Conservation (phyloP, 2,329 filamentous ascomycete genomes). For the Geosmithia putterillii region DNA sequence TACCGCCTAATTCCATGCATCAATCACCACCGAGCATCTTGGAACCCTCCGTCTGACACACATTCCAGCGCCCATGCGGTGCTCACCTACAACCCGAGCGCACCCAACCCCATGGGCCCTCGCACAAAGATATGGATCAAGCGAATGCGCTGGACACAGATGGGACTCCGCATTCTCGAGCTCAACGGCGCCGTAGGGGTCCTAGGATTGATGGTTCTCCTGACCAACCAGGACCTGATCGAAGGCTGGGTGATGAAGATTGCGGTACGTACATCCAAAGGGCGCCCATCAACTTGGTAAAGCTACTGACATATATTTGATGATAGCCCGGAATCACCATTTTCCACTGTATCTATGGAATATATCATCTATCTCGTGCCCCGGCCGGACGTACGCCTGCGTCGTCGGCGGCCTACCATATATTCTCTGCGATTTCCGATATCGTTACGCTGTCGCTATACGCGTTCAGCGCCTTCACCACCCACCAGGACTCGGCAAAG, state of each 20-base stretch:
- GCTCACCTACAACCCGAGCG: conserved; percentile 46
- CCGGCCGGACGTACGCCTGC: conserved; percentile 60
- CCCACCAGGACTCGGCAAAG: conserved; percentile 24
- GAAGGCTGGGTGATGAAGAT: conserved; percentile 68
- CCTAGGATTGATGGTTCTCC: conserved; percentile 64
- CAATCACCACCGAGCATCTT: not conserved
- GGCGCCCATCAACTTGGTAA: too few species aligned
- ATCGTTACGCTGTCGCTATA: conserved; percentile 41
- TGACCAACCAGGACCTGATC: conserved; percentile 51
- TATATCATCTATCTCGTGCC: conserved; percentile 67
- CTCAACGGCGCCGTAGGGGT: conserved; percentile 59
- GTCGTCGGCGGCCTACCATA: conserved; percentile 78
- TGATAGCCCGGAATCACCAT: conserved; percentile 62
- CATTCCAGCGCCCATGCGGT: conserved; percentile 44
- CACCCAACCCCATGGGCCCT: conserved; percentile 54
- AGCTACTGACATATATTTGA: conserved; percentile 1
- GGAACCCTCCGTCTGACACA: conserved; percentile 2
- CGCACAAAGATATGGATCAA: conserved; percentile 61
- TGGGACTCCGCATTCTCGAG: conserved; percentile 54
- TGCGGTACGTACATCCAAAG: conserved; percentile 42
- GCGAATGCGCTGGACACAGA: conserved; percentile 54
- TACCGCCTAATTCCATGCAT: not conserved
- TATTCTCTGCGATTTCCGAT: conserved; percentile 70
- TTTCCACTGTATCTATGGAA: conserved; percentile 60
- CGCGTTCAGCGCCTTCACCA: conserved; percentile 37